These are phyloP conservation scores for Tetracladium setigerum DNA, from an alignment of 495 filamentous ascomycete species.

Conservation along the genomic window DNA sequence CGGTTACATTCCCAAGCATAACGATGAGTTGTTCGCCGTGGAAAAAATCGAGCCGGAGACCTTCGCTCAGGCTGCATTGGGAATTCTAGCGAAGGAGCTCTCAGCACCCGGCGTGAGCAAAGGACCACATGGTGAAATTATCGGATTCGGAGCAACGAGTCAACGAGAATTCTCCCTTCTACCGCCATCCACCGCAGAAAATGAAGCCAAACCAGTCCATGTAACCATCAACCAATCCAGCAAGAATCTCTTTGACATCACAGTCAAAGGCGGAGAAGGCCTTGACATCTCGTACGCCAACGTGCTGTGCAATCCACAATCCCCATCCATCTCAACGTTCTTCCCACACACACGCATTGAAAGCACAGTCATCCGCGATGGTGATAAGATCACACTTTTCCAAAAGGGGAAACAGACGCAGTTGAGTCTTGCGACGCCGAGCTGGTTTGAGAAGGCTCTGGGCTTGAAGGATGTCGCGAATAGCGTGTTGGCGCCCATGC, in stretches of 20 bases:
- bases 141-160: slow-evolving; percentile 43
- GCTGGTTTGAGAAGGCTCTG: slow-evolving; percentile 80
- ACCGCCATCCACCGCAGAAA: slow-evolving; percentile 24
- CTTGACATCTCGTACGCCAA: slow-evolving; percentile 33
- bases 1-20: slow-evolving; percentile 87
- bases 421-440: slow-evolving; percentile 56
- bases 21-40: slow-evolving; percentile 59
- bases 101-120: slow-evolving; percentile 16
- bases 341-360: slow-evolving; percentile 77
- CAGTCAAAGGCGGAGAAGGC: slow-evolving; percentile 40
- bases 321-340: slow-evolving; percentile 40
- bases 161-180: slow-evolving; percentile 50
- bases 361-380: slow-evolving; percentile 57
- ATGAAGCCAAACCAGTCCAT: slow-evolving; percentile 36
- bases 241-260: slow-evolving; percentile 55
- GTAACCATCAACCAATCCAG: slow-evolving; percentile 61
- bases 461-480: slow-evolving; percentile 74
- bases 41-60: slow-evolving; percentile 51
- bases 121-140: slow-evolving; percentile 37
- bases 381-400: slow-evolving; percentile 67
- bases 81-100: slow-evolving; percentile 42
- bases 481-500: slow-evolving; percentile 80
- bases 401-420: slow-evolving; percentile 74
- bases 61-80: slow-evolving; percentile 78
- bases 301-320: slow-evolving; percentile 30